Percentiles rank a stretch among this genome's conserved stretches.
These are phyloP conservation scores for Triticum turgidum DNA, from an alignment of 176 grass and related monocot genomes.

Conservation along the genomic window DNA sequence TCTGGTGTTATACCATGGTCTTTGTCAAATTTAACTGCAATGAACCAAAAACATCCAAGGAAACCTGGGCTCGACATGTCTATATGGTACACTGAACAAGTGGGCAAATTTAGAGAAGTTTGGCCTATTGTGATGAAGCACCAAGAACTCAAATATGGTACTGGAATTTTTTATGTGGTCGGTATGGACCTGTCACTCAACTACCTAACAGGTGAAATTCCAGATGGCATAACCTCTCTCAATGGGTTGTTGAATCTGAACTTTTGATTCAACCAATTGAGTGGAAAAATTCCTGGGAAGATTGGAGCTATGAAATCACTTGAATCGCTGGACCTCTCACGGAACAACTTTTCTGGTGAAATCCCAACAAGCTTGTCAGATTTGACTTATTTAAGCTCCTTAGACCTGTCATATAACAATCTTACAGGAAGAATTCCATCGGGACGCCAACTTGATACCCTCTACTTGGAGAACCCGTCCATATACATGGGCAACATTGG, in stretches of 20 bases:
- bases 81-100: neutral
- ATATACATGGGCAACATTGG: too few species aligned
- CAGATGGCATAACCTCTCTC: neutral
- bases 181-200: neutral
- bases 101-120: neutral
- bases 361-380: too few species aligned
- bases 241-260: neutral
- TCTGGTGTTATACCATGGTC: neutral
- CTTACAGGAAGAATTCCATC: too few species aligned
- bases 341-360: too few species aligned
- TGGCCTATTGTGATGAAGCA: neutral
- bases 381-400: too few species aligned
- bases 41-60: neutral
- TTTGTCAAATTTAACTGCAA: slow-evolving; percentile 22
- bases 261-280: neutral
- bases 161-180: accelerated
- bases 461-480: too few species aligned
- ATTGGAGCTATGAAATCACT: too few species aligned
- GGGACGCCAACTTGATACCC: too few species aligned
- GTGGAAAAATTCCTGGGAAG: too few species aligned
- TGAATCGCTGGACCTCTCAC: too few species aligned
- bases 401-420: too few species aligned
- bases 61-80: neutral
- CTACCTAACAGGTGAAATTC: neutral
- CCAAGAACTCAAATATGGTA: neutral